Conservation (phyloP, 1,139 yeast species). For the Suhomyces bokatorum region DNA sequence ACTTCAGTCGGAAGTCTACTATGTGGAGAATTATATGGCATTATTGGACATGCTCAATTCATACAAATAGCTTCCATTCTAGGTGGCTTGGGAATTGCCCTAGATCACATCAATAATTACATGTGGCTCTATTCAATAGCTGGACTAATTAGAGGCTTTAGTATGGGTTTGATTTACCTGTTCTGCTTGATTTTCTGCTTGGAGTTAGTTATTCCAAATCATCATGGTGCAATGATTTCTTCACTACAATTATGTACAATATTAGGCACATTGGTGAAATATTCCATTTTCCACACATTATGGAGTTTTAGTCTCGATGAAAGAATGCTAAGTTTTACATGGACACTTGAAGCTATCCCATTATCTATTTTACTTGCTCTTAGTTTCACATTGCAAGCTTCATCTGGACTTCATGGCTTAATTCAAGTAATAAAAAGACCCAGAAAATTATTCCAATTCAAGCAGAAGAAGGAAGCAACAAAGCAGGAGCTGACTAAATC, state of each 20-base stretch:
- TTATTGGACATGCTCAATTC: neutral
- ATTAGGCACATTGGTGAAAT: neutral
- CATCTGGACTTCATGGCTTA: neutral
- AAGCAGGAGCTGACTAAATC: too few species aligned
- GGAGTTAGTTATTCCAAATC: neutral
- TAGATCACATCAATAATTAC: neutral
- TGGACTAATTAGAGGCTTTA: neutral
- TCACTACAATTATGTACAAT: neutral
- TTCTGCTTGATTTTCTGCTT: neutral
- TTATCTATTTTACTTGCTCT: conserved; percentile 13
- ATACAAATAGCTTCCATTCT: neutral
- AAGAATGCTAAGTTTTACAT: neutral
- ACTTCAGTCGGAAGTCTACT: neutral
- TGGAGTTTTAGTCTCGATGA: neutral
- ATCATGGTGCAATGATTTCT: neutral
- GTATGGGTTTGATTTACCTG: neutral
- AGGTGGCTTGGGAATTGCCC: neutral
- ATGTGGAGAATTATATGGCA: neutral
- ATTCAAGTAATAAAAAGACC: too few species aligned
- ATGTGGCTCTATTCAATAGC: neutral
- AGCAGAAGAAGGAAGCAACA: too few species aligned
- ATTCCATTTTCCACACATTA: neutral
- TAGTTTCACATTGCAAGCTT: neutral
- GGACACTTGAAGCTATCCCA: neutral
- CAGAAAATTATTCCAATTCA: too few species aligned